A percentile compares a stretch with the other conserved stretches of the same genome.
Conservation (phyloP, 2,329 filamentous ascomycete genomes). For the Paecilomyces dactylethromorphus region DNA sequence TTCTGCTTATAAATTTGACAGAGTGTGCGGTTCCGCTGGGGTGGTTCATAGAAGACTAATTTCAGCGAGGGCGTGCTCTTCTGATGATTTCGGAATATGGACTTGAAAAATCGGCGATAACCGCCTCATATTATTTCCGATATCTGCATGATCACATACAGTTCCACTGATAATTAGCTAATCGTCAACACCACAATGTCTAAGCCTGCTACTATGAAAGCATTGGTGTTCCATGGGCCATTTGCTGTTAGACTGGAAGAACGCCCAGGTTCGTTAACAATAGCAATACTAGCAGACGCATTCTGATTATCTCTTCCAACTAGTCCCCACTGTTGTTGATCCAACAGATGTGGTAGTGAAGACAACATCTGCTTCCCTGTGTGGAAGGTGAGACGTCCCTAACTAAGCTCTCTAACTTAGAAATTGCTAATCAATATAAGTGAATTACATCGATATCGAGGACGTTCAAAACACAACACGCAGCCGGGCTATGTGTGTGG, state of each 20-base stretch:
- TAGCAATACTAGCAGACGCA: not conserved
- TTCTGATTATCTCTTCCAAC: slow-evolving; percentile 33
- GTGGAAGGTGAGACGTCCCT: slow-evolving; percentile 58
- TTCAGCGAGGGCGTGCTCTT: too few relatives aligned
- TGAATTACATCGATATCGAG: slow-evolving; percentile 79
- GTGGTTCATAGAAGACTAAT: too few relatives aligned
- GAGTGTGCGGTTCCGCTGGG: too few relatives aligned
- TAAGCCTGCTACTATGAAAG: slow-evolving; percentile 60
- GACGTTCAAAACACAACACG: slow-evolving; percentile 41
- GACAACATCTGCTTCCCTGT: slow-evolving; percentile 73
- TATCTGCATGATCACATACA: too few relatives aligned
- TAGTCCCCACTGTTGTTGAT: slow-evolving; percentile 64
- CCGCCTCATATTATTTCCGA: too few relatives aligned
- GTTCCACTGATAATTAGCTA: not conserved
- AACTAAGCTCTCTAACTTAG: not conserved
- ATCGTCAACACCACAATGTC: not conserved
- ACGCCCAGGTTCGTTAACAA: slow-evolving; percentile 14
- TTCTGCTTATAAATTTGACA: too few relatives aligned
- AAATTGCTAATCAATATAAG: slow-evolving; percentile 20
- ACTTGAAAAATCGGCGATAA: too few relatives aligned
- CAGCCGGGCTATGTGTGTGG: slow-evolving; percentile 52
- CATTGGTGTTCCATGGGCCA: slow-evolving; percentile 78
- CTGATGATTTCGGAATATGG: too few relatives aligned
- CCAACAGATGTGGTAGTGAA: slow-evolving; percentile 72
- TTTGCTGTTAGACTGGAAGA: slow-evolving; percentile 68